phyloP scores from a whole-genome alignment of 106 monocot genomes.

The Dioscorea alata region DNA sequence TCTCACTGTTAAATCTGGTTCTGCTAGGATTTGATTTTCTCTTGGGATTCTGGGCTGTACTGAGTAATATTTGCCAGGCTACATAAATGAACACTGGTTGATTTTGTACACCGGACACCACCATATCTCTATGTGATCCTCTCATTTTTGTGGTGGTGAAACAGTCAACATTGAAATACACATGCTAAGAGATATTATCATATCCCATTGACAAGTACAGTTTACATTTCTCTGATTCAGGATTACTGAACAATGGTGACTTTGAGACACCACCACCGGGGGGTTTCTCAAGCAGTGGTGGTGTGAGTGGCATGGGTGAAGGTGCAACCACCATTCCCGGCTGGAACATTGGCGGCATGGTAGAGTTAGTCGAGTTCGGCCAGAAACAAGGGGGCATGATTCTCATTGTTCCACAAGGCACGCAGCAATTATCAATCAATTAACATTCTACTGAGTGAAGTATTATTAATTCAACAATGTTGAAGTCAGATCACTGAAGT shows the following conservation, averaged over 20 bases:
- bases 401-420: conserved; percentile 90
- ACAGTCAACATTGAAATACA: not conserved
- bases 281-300: conserved; percentile 36
- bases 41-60: not conserved
- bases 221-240: conserved; percentile 13
- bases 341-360: conserved; percentile 81
- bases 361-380: conserved; percentile 78
- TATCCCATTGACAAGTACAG: no score
- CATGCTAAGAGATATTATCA: no score
- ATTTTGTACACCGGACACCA: not conserved
- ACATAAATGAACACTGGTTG: not conserved
- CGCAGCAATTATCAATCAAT: not conserved
- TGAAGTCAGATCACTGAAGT: no score
- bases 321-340: conserved; percentile 38
- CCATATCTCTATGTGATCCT: not conserved
- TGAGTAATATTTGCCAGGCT: not conserved
- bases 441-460: no score
- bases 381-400: conserved; percentile 97
- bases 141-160: not conserved
- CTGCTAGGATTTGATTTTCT: not conserved
- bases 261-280: conserved; percentile 68
- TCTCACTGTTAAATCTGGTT: not conserved
- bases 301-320: conserved; percentile 12
- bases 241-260: conserved; percentile 73
- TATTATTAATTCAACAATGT: no score